Evolutionary conservation across 1,284 basidiomycete species (phyloP), one percentile per base, ranked within the genome.

Genomic region (Malassezia yamatoensis): DNA sequence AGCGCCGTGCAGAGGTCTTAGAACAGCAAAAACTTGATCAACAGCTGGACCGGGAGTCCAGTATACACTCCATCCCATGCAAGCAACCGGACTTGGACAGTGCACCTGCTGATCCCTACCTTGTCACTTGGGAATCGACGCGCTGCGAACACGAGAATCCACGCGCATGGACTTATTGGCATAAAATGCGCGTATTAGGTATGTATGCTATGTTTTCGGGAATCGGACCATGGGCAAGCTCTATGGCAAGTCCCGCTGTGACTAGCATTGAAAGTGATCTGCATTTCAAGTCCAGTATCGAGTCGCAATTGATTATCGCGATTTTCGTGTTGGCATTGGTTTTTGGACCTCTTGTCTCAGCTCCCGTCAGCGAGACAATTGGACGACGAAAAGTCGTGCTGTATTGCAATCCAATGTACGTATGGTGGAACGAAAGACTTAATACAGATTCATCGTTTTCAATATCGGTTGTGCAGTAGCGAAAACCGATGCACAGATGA

Each of bases 111-210:
- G 42, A 51, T 20, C 60, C 67, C 3, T 62, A 66, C 38, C 35
- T 67, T 7, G 80, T 85, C 12, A 79, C 82, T 47, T 85, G 83
- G 82, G 81, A 84, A 49, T 81, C 81, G 0, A 80, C 80, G 0
- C 74, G 82, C 45, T 83, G 85, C 72, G 35, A 45, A 13, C 81
- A 80, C 2, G 71, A 72, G 16, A 85, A 86, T 69, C 84, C 84
- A 0, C 81, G 81, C 68, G 85, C 85, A 72, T 86, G 85, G 85
- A 65, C 77, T 0, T 79, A 77, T 57, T 38, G 48, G 29, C 74
- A 74, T 40, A 78, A 79, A 56, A 85, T 84, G 78, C 83, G 83
- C 81, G 81, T 83, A 0, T 83, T 82, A 34, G 44, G 41, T 0
- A 51, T 70, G 16, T 70, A 68, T 3, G 64, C 63, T 3, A 46